Evolutionary conservation across 2,329 filamentous ascomycete species (phyloP).

Genomic region (Didymella pomorum): DNA sequence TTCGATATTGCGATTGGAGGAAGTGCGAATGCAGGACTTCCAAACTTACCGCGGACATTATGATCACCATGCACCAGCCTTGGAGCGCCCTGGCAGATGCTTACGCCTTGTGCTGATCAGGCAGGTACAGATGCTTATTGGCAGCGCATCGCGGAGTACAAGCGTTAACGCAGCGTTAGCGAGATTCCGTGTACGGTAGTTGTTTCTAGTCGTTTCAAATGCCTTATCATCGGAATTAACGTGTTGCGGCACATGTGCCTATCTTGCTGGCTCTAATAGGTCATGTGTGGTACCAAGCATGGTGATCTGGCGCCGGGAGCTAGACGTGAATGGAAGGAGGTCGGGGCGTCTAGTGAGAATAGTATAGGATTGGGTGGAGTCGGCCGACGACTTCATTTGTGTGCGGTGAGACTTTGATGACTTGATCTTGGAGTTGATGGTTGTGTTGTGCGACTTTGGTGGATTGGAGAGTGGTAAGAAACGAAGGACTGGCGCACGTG

Average conservation of each 20-base stretch:
- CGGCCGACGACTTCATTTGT: constrained; percentile 4
- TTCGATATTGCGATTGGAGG: constrained; percentile 23
- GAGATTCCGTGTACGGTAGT: neutral
- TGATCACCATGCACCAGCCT: constrained; percentile 10
- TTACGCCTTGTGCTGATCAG: constrained; percentile 26
- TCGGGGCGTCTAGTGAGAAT: constrained; percentile 4
- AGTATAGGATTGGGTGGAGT: constrained; percentile 7
- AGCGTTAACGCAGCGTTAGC: constrained; percentile 7
- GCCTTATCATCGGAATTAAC: constrained; percentile 28
- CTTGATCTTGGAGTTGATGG: neutral
- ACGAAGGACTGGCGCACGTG: too few species aligned
- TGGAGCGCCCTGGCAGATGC: neutral
- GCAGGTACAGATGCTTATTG: constrained; percentile 32
- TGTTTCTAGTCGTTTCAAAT: constrained; percentile 26
- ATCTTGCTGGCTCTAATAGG: constrained; percentile 27
- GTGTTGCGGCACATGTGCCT: constrained; percentile 31
- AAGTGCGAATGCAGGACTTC: constrained; percentile 2
- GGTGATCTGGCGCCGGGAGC: constrained; percentile 27
- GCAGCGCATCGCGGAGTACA: constrained; percentile 3
- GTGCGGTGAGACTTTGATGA: constrained; percentile 1
- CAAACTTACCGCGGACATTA: constrained; percentile 10
- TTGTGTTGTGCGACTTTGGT: neutral
- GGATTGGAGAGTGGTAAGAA: neutral
- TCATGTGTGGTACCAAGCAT: constrained; percentile 17
- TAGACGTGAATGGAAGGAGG: constrained; percentile 16